Conservation (phyloP, 2,329 filamentous ascomycete species). For the Fusarium succisae region DNA sequence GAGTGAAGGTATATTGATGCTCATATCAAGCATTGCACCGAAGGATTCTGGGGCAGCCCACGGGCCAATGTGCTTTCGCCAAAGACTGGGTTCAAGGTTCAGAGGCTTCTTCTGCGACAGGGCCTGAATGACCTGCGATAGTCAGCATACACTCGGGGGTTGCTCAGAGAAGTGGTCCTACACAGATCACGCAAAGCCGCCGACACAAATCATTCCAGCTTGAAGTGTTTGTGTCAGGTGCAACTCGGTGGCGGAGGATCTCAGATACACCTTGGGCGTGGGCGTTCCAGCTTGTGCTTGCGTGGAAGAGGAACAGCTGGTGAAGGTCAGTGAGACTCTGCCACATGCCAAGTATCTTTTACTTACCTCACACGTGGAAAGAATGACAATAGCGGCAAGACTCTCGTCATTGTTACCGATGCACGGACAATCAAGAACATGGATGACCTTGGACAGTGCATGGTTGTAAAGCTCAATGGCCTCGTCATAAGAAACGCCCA, state of each 20-base stretch:
- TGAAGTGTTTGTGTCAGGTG: neutral
- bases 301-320: neutral
- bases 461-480: neutral
- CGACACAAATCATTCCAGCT: slow-evolving; percentile 6
- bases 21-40: neutral
- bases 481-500: neutral
- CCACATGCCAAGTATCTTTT: accelerated
- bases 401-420: neutral
- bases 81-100: neutral
- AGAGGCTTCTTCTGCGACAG: neutral
- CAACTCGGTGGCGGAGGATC: neutral
- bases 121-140: neutral
- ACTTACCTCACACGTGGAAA: slow-evolving; percentile 13
- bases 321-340: accelerated
- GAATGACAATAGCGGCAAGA: neutral
- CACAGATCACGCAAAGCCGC: slow-evolving; percentile 8
- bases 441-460: neutral
- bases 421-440: neutral
- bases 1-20: neutral
- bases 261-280: slow-evolving; percentile 4
- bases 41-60: neutral
- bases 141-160: accelerated
- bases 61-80: neutral
- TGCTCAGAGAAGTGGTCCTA: accelerated
- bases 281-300: neutral